phyloP scores from a whole-genome alignment of 495 filamentous ascomycete species.

The Penicillium silybi region DNA sequence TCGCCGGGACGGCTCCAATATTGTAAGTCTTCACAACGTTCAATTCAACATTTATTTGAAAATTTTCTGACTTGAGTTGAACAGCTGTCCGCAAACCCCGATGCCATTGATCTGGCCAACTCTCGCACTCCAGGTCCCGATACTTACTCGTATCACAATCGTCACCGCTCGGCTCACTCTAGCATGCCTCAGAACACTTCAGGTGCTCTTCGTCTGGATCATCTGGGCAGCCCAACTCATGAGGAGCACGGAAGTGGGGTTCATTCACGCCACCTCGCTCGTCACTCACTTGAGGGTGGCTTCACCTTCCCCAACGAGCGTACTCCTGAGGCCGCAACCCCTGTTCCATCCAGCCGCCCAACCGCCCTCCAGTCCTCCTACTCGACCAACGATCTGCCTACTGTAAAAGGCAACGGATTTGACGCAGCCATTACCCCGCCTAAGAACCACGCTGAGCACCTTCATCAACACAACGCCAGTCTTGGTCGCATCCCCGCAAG shows the following conservation, averaged over 20 bases:
- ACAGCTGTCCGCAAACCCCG: conserved; percentile 76
- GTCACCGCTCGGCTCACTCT: conserved; percentile 75
- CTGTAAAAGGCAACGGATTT: conserved; percentile 60
- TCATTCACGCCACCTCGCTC: conserved; percentile 35
- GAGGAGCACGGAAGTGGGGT: conserved; percentile 18
- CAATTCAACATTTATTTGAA: neutral
- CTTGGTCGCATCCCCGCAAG: conserved; percentile 71
- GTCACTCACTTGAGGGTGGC: conserved; percentile 56
- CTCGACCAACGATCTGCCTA: conserved; percentile 88
- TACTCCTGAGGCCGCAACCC: conserved; percentile 21
- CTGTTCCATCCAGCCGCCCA: conserved; percentile 31
- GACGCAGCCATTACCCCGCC: conserved; percentile 51
- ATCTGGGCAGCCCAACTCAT: conserved; percentile 20
- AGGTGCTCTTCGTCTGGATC: conserved; percentile 36
- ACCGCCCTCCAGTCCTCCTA: conserved; percentile 70
- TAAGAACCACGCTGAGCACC: conserved; percentile 67
- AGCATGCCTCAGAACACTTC: conserved; percentile 66
- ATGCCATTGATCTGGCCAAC: conserved; percentile 75
- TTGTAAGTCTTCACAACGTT: conserved; percentile 52
- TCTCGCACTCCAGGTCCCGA: conserved; percentile 66
- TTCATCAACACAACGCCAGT: conserved; percentile 79
- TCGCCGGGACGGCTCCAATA: conserved; percentile 61
- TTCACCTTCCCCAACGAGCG: conserved; percentile 30
- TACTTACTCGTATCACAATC: conserved; percentile 60
- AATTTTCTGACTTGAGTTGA: conserved; percentile 18